phyloP scores from a whole-genome alignment of 2,329 filamentous ascomycete species.

The Fusarium sp. region DNA sequence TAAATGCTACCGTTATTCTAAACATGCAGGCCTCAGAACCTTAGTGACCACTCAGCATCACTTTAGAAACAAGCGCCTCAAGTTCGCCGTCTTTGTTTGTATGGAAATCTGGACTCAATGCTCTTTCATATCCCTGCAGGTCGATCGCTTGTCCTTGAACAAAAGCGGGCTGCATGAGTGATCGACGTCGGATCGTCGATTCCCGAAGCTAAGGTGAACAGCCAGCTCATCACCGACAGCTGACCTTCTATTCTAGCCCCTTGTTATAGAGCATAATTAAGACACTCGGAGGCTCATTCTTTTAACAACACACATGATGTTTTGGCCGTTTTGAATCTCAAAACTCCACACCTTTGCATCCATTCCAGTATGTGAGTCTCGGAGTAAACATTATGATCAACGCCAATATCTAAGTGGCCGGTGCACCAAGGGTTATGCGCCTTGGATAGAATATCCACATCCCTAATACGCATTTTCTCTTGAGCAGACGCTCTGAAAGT shows the following conservation, averaged over 20 bases:
- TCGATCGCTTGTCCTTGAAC: not conserved
- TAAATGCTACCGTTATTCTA: not conserved
- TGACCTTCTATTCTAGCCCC: not conserved
- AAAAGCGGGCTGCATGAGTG: constrained; percentile 30
- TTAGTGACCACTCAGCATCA: not conserved
- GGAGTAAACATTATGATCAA: constrained; percentile 17
- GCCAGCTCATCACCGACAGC: constrained; percentile 20
- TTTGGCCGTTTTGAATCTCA: not conserved
- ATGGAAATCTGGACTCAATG: not conserved
- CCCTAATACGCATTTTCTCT: no score
- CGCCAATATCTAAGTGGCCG: constrained; percentile 10
- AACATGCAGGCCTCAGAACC: constrained; percentile 2
- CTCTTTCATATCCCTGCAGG: not conserved
- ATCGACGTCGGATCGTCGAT: constrained; percentile 41
- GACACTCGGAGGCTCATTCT: not conserved
- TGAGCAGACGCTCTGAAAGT: no score
- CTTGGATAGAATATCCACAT: not conserved
- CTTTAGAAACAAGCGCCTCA: not conserved
- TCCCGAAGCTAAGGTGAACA: constrained; percentile 30
- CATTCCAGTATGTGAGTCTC: not conserved
- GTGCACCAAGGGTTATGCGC: not conserved
- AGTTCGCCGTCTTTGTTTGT: not conserved
- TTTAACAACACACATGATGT: not conserved
- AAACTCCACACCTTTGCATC: not conserved
- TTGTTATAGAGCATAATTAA: constrained; percentile 3